Conservation (phyloP, 2,329 filamentous ascomycete genomes). For the Aureobasidium sp. region DNA sequence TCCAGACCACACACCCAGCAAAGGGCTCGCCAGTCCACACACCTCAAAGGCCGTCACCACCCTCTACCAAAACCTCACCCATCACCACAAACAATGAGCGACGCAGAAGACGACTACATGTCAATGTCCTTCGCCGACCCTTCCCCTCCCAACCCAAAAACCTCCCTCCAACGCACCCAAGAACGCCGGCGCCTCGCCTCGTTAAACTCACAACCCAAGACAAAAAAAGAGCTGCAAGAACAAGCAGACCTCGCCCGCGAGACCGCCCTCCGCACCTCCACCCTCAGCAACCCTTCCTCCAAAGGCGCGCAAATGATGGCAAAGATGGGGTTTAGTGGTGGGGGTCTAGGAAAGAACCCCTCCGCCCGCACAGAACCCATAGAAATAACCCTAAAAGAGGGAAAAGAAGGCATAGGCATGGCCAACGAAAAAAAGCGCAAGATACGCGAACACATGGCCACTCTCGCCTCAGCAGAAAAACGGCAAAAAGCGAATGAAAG, state of each 20-base stretch:
- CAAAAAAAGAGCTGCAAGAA: constrained; percentile 75
- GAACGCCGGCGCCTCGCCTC: constrained; percentile 46
- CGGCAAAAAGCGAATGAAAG: constrained; percentile 57
- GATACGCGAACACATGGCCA: constrained; percentile 48
- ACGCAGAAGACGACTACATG: constrained; percentile 94
- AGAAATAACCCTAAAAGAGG: constrained; percentile 67
- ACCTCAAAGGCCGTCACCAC: not conserved
- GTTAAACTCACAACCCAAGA: constrained; percentile 62
- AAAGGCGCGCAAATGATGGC: constrained; percentile 97
- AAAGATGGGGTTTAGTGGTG: constrained; percentile 84
- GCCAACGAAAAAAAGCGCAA: constrained; percentile 79
- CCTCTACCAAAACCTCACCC: not conserved
- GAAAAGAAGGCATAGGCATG: constrained; percentile 74
- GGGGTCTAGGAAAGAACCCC: constrained; percentile 54
- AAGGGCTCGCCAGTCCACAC: too few relatives aligned
- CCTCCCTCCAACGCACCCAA: constrained; percentile 52
- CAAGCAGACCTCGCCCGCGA: constrained; percentile 68
- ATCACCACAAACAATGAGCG: constrained; percentile 26
- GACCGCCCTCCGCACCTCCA: constrained; percentile 56
- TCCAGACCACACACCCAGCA: not conserved
- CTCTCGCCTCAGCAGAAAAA: too few relatives aligned
- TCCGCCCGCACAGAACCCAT: constrained; percentile 63
- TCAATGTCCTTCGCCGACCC: constrained; percentile 81
- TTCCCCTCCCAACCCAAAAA: constrained; percentile 46
- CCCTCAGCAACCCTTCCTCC: constrained; percentile 62